Evolutionary conservation across 2,329 filamentous ascomycete genomes (phyloP).

Genomic region (Tricladium varicosporioides): DNA sequence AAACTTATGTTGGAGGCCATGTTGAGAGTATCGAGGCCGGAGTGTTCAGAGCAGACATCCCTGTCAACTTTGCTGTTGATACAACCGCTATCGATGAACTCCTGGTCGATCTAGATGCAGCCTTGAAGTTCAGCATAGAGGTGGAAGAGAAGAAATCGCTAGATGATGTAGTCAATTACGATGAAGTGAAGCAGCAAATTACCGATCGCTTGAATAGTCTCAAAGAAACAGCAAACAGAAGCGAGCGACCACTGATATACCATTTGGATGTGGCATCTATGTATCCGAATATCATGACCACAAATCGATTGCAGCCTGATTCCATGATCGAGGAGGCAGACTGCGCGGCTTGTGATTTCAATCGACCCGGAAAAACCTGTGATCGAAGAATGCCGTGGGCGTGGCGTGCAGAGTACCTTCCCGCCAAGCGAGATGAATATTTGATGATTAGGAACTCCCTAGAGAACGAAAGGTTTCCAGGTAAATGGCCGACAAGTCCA

Average conservation of each 20-base stretch:
- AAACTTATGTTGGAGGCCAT: constrained; percentile 97
- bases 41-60: constrained; percentile 94
- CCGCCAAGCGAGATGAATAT: constrained; percentile 95
- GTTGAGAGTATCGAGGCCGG: constrained; percentile 99
- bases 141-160: constrained; percentile 82
- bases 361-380: constrained; percentile 93
- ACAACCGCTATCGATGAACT: constrained; percentile 86
- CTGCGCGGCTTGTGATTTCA: constrained; percentile 97
- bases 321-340: constrained; percentile 98
- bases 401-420: constrained; percentile 96
- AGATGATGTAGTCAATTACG: constrained; percentile 77
- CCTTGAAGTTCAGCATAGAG: constrained; percentile 81
- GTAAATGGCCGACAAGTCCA: constrained; percentile 68
- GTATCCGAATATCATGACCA: constrained; percentile 99
- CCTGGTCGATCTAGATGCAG: constrained; percentile 79
- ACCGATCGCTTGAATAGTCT: constrained; percentile 66
- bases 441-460: constrained; percentile 96
- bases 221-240: constrained; percentile 79
- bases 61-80: constrained; percentile 91
- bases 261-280: constrained; percentile 98
- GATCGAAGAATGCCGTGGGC: constrained; percentile 94
- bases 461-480: constrained; percentile 90
- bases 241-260: constrained; percentile 88
- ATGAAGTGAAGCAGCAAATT: constrained; percentile 83
- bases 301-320: constrained; percentile 93